phyloP scores from a whole-genome alignment of 805 yeast species.

The Barnettozyma salicaria region DNA sequence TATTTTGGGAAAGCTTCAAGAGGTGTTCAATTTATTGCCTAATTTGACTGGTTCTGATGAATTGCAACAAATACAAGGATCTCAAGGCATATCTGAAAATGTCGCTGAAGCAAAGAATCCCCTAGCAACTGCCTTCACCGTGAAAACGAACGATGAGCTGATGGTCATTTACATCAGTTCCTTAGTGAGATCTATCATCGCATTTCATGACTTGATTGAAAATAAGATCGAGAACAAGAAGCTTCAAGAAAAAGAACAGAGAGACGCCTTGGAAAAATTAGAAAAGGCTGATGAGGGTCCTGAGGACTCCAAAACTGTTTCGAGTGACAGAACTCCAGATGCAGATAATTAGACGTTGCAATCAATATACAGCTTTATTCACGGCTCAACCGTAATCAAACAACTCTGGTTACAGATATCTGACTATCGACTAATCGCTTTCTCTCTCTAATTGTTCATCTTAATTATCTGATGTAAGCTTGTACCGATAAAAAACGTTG shows the following conservation, averaged over 20 bases:
- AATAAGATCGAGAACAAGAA: constrained; percentile 84
- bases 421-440: no score
- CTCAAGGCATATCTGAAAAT: constrained; percentile 21
- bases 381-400: no score
- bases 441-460: no score
- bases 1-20: constrained; percentile 88
- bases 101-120: constrained; percentile 38
- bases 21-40: constrained; percentile 89
- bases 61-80: constrained; percentile 17
- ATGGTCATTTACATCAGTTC: constrained; percentile 90
- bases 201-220: constrained; percentile 94
- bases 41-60: constrained; percentile 46
- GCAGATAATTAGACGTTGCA: constrained; percentile 1
- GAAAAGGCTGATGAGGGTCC: constrained; percentile 7
- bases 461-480: no score
- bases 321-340: no score
- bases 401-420: no score
- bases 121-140: constrained; percentile 74
- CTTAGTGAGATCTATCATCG: constrained; percentile 87
- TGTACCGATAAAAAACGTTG: constrained; percentile 10
- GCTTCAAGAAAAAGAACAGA: constrained; percentile 27
- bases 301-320: no score
- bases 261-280: constrained; percentile 3
- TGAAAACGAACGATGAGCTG: constrained; percentile 92
- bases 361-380: background rate